A percentile compares a stretch with the other conserved stretches of the same genome.
phyloP scores from a whole-genome alignment of 2,329 filamentous ascomycete species.

The Ophiostoma quercus region DNA sequence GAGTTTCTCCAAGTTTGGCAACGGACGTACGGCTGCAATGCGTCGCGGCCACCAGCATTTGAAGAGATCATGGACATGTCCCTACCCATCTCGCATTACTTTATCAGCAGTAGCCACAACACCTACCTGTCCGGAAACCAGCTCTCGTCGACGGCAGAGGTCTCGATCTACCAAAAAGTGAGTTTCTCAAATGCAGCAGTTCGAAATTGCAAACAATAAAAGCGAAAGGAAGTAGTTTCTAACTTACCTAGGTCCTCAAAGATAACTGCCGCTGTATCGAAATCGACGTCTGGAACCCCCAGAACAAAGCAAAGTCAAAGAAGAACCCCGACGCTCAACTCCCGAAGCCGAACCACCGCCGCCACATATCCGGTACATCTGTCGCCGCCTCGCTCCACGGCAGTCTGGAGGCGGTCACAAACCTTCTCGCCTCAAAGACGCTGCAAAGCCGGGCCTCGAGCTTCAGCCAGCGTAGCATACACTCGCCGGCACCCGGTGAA shows the following conservation, averaged over 20 bases:
- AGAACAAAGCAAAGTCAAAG: constrained; percentile 38
- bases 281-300: constrained; percentile 89
- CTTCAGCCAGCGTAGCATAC: constrained; percentile 30
- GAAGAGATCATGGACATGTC: constrained; percentile 51
- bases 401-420: constrained; percentile 33
- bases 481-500: neutral
- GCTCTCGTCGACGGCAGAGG: constrained; percentile 68
- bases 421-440: constrained; percentile 25
- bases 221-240: neutral
- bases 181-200: neutral
- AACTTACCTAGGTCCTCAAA: constrained; percentile 54
- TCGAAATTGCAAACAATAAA: neutral
- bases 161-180: constrained; percentile 71
- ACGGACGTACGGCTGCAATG: constrained; percentile 41
- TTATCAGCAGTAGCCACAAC: constrained; percentile 91
- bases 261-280: constrained; percentile 85
- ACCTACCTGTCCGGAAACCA: constrained; percentile 89
- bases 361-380: constrained; percentile 41
- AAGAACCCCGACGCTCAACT: constrained; percentile 32
- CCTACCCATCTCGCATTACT: constrained; percentile 78
- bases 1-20: constrained; percentile 50
- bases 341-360: constrained; percentile 36
- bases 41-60: constrained; percentile 35
- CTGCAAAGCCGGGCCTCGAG: constrained; percentile 41
- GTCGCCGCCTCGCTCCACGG: constrained; percentile 38